Conservation (phyloP, 2,329 filamentous ascomycete genomes). For the Neonectria punicea region DNA sequence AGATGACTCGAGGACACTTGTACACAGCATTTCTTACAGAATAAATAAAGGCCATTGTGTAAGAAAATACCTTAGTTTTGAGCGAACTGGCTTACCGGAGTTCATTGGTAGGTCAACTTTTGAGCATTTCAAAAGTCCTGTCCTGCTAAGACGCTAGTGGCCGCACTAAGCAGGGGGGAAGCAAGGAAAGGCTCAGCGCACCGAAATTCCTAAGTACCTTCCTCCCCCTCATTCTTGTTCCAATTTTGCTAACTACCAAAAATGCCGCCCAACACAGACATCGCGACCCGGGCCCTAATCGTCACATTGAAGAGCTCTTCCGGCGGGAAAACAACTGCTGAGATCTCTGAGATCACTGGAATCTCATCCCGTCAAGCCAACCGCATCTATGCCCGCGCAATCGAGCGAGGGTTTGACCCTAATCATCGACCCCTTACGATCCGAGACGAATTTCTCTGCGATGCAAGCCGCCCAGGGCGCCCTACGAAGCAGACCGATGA, state of each 20-base stretch:
- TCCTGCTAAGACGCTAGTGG: not conserved
- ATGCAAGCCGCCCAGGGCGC: no score
- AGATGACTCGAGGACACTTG: no score
- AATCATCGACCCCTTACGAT: conserved; percentile 5
- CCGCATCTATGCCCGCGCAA: conserved; percentile 14
- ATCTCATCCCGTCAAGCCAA: conserved; percentile 8
- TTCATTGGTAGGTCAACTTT: no score
- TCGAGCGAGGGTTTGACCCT: conserved; percentile 16
- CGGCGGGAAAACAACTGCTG: not conserved
- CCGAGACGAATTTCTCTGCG: no score
- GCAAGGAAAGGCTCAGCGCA: not conserved
- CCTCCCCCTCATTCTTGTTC: not conserved
- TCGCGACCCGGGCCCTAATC: conserved; percentile 15
- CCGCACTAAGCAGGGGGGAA: no score
- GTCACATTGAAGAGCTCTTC: conserved; percentile 1
- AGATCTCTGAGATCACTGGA: conserved; percentile 1
- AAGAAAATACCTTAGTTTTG: not conserved
- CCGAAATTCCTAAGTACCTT: not conserved
- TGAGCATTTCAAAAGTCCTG: no score
- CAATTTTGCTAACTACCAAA: not conserved
- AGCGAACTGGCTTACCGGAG: no score
- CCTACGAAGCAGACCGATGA: no score
- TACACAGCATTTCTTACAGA: no score
- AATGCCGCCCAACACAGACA: not conserved
- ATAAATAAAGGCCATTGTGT: not conserved